Base-by-base conservation (phyloP, 139 green algal species). In the Chlorella sp. region DNA sequence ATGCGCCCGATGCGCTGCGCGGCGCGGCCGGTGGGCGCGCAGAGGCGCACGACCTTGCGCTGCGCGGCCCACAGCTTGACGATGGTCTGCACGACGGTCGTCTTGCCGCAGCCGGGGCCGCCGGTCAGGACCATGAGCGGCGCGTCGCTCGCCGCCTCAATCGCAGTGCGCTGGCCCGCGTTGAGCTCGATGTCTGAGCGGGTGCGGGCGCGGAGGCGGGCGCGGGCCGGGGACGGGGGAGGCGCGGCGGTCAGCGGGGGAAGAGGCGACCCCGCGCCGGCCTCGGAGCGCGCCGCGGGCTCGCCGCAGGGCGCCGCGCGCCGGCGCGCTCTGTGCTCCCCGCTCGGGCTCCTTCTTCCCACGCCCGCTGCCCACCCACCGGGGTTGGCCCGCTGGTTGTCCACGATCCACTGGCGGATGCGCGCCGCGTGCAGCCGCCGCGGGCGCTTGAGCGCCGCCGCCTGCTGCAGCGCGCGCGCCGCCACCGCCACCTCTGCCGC, bases 81-180 rank as follows among this genome's bases (percentile, higher is more conserved):
- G 5, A 94, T 76, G 23, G 77, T 77, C 41, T 80, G 65, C 40
- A 87, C 86, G 60, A 64, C 78, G 23, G 82, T 87, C 1, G 90
- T 94, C 82, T 94, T 94, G 76, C 90, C 90, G 48, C 87, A 93
- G 25, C 90, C 90, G 3, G 90, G 87, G 14, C 88, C 90, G 6
- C 90, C 90, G 2, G 90, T 94, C 17, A 94, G 71, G n/a, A 93
- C 79, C 70, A 90, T 67, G 17, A 91, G 50, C 2, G 83, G 89
- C 25, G 87, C 65, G 9, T 46, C 59, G 25, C 42, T 55, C 29
- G 89, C 90, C 38, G 76, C 48, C 66, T 79, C 55, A 1, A 94
- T 65, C 1, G 89, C 90, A 33, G 55, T 45, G 19, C 38, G 36
- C 84, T 93, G 89, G 23, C 83, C 83, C 25, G 76, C 58, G 25